These are phyloP conservation scores for Epichloe coenophiala DNA, from an alignment of 2,329 filamentous ascomycete species.

Conservation along the genomic window DNA sequence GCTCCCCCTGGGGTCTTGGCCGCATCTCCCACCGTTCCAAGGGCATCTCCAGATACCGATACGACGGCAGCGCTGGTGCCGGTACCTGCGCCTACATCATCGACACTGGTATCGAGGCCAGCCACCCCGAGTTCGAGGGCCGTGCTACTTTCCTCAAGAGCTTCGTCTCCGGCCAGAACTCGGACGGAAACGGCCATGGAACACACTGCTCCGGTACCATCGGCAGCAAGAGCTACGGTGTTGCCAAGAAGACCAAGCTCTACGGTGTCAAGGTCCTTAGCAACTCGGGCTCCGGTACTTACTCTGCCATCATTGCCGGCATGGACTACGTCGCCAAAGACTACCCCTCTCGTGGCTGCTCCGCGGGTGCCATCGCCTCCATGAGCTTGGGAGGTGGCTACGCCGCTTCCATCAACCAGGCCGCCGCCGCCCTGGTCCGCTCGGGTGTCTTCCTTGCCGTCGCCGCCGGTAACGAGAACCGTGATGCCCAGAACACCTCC, in stretches of 20 bases:
- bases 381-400: constrained; percentile 41
- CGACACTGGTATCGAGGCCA: constrained; percentile 29
- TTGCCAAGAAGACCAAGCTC: constrained; percentile 30
- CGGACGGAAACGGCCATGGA: constrained; percentile 27
- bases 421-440: constrained; percentile 30
- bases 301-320: constrained; percentile 30
- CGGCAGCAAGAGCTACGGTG: constrained; percentile 20
- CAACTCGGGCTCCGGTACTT: constrained; percentile 17
- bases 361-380: constrained; percentile 35
- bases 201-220: constrained; percentile 24
- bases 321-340: constrained; percentile 27
- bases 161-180: constrained; percentile 12
- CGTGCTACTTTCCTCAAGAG: constrained; percentile 19
- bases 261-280: constrained; percentile 33
- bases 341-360: constrained; percentile 19
- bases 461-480: constrained; percentile 38
- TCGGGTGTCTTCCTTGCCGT: constrained; percentile 40
- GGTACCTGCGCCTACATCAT: constrained; percentile 32
- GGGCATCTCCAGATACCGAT: constrained; percentile 21
- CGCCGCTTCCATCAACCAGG: constrained; percentile 34
- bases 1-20: constrained; percentile 18
- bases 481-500: constrained; percentile 29
- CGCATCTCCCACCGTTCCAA: constrained; percentile 21
- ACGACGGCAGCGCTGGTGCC: constrained; percentile 25
- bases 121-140: constrained; percentile 23